A percentile compares a stretch with the other conserved stretches of the same genome.
These are phyloP conservation scores for Beauveria brongniartii DNA, from an alignment of 2,329 filamentous ascomycete species.

Conservation along the genomic window DNA sequence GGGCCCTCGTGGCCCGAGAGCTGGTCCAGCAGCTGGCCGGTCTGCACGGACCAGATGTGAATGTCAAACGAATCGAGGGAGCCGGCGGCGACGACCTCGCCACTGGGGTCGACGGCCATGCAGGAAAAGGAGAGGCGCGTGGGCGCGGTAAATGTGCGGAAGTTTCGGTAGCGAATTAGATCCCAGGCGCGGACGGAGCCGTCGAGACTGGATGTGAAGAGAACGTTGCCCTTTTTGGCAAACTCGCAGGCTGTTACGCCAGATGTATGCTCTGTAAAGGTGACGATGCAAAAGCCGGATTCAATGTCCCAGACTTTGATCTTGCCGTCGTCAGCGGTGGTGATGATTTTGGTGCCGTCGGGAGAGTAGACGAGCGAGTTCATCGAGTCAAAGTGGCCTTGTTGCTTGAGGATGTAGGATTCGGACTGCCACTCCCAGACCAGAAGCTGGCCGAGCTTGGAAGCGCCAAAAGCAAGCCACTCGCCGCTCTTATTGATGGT, in stretches of 20 bases:
- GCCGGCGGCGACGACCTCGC: constrained; percentile 90
- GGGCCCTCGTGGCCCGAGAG: constrained; percentile 91
- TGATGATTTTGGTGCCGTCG: constrained; percentile 87
- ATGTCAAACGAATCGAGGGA: constrained; percentile 96
- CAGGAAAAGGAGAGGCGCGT: constrained; percentile 87
- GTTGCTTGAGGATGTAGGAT: constrained; percentile 96
- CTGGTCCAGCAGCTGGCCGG: constrained; percentile 85
- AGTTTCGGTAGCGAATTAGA: constrained; percentile 90
- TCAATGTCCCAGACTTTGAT: constrained; percentile 98
- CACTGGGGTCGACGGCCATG: constrained; percentile 91
- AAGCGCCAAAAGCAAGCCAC: constrained; percentile 95
- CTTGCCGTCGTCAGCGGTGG: constrained; percentile 91
- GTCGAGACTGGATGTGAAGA: constrained; percentile 92
- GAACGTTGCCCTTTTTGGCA: constrained; percentile 86
- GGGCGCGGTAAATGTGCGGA: constrained; percentile 92
- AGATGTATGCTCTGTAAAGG: constrained; percentile 93
- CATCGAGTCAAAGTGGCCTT: constrained; percentile 94
- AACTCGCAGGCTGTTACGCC: constrained; percentile 94
- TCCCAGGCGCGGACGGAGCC: constrained; percentile 95
- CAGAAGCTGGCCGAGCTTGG: constrained; percentile 87
- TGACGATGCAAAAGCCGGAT: constrained; percentile 95
- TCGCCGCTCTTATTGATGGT: constrained; percentile 91
- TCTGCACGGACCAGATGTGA: constrained; percentile 98
- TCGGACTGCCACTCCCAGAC: constrained; percentile 99
- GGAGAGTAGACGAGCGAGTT: constrained; percentile 90